These are phyloP conservation scores for Vitis hybrid DNA, from an alignment of 177 flowering plant species.

Conservation along the genomic window DNA sequence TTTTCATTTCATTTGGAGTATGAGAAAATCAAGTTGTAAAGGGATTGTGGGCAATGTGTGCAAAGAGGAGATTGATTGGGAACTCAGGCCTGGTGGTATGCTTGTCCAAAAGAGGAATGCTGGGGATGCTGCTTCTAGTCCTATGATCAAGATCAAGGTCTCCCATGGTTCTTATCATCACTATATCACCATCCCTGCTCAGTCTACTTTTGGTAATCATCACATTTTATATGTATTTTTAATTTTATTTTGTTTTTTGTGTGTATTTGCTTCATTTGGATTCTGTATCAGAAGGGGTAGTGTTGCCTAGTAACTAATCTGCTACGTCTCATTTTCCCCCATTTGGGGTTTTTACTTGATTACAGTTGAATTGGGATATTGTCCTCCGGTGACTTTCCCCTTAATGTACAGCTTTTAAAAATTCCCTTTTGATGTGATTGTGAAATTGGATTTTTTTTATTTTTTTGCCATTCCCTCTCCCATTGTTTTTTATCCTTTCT, in stretches of 20 bases:
- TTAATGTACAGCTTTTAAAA: too few species aligned
- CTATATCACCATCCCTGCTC: conserved; percentile 51
- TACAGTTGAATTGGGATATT: too few species aligned
- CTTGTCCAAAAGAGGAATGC: conserved; percentile 57
- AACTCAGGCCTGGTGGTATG: conserved; percentile 70
- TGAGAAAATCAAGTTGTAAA: conserved; percentile 22
- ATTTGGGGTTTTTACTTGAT: not conserved
- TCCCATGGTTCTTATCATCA: conserved; percentile 53
- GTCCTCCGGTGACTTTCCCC: too few species aligned
- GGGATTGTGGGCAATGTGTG: not conserved
- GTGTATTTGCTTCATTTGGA: not conserved
- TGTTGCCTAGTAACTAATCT: too few species aligned
- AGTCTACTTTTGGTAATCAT: conserved; percentile 47
- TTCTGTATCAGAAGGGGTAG: too few species aligned
- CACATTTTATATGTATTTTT: not conserved
- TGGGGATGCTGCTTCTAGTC: conserved; percentile 30
- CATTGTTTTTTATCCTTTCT: too few species aligned
- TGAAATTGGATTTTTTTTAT: too few species aligned
- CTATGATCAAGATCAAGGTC: conserved; percentile 58
- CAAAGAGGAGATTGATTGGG: conserved; percentile 50
- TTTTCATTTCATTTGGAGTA: not conserved
- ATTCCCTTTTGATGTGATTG: too few species aligned
- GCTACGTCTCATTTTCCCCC: not conserved
- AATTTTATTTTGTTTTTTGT: not conserved
- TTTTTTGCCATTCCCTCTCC: too few species aligned